Evolutionary conservation across 805 yeast genomes (phyloP).

Genomic region (Kodamaea laetipori): DNA sequence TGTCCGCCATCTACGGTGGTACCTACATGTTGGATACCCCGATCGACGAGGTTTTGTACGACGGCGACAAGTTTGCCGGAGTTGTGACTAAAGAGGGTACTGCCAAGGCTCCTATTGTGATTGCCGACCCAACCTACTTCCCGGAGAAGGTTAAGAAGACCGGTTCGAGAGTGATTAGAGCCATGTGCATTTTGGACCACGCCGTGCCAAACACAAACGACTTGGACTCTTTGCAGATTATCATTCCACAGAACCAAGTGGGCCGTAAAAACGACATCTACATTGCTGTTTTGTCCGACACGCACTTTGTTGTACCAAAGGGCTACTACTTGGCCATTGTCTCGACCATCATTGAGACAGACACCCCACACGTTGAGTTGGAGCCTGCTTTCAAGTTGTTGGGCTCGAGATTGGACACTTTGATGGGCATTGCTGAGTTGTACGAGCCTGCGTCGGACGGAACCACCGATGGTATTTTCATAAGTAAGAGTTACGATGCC

Average conservation of each 20-base stretch:
- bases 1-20: conserved; percentile 97
- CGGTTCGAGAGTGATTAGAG: conserved; percentile 76
- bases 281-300: conserved; percentile 83
- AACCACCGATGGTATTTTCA: conserved; percentile 68
- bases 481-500: conserved; percentile 91
- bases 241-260: conserved; percentile 95
- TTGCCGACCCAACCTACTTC: conserved; percentile 98
- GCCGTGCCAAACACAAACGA: conserved; percentile 81
- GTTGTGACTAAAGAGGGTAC: conserved; percentile 89
- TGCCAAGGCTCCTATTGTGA: conserved; percentile 89
- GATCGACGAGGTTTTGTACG: conserved; percentile 82
- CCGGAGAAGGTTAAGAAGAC: conserved; percentile 76
- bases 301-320: conserved; percentile 86
- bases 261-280: conserved; percentile 92
- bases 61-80: conserved; percentile 72
- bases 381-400: conserved; percentile 92
- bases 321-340: conserved; percentile 92
- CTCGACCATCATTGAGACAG: conserved; percentile 93
- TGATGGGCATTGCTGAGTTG: conserved; percentile 92
- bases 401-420: conserved; percentile 76
- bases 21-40: conserved; percentile 98
- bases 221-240: conserved; percentile 88
- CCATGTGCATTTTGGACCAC: conserved; percentile 86
- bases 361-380: conserved; percentile 85
- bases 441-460: conserved; percentile 90